Percentiles rank a stretch among this genome's conserved stretches.
phyloP scores from a whole-genome alignment of 73 alveolate species.

The Tetrahymena elliotti region DNA sequence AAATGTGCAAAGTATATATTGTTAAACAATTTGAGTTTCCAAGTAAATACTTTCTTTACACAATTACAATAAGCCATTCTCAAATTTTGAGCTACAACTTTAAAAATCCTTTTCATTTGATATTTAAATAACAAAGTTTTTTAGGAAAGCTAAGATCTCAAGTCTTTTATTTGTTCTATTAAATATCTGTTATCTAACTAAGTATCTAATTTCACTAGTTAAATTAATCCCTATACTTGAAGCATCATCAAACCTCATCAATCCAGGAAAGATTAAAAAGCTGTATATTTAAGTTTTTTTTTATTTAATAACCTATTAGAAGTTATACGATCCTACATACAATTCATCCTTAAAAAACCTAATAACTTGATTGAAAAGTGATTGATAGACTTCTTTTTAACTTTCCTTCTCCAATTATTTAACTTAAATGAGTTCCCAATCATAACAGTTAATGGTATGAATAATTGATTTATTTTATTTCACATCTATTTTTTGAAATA shows the following conservation, averaged over 20 bases:
- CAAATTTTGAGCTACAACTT: not conserved
- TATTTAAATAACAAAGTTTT: not conserved
- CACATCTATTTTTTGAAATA: too few species aligned
- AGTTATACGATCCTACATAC: not conserved
- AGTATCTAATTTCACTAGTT: not conserved
- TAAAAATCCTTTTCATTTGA: not conserved
- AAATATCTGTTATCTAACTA: not conserved
- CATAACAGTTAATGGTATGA: too few species aligned
- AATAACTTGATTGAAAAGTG: too few species aligned
- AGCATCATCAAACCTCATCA: not conserved
- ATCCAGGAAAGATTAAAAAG: not conserved
- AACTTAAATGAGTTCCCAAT: too few species aligned
- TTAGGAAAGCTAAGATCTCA: not conserved
- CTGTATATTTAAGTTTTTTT: not conserved
- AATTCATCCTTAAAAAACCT: not conserved
- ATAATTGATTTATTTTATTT: too few species aligned
- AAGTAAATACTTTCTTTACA: not conserved
- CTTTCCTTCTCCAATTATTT: not conserved
- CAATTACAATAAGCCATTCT: not conserved
- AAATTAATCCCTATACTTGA: not conserved
- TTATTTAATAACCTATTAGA: not conserved
- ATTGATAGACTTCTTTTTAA: not conserved
- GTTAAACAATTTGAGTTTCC: not conserved
- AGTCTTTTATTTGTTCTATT: not conserved
- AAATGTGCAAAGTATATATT: not conserved